Percentiles rank a stretch among this genome's conserved stretches.
Evolutionary conservation across 805 yeast genomes (phyloP).

Genomic region (Candida boleticola): DNA sequence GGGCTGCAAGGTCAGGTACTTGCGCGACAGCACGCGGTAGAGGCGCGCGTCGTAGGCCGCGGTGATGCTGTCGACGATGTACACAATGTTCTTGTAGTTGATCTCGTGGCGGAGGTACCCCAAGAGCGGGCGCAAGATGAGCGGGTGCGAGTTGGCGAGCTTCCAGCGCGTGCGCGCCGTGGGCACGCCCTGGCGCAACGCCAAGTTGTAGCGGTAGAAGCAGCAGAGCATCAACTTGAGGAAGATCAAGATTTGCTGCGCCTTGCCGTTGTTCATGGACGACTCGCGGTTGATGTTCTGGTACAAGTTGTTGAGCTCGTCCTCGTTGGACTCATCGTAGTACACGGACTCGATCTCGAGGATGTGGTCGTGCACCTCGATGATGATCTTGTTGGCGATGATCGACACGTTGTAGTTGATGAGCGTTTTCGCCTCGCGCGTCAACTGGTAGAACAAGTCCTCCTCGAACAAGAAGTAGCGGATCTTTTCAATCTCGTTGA

Average conservation of each 20-base stretch:
- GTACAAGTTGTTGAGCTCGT: constrained; percentile 28
- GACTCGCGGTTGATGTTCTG: constrained; percentile 30
- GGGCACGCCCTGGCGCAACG: constrained; percentile 44
- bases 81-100: constrained; percentile 26
- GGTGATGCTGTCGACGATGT: constrained; percentile 25
- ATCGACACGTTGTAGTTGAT: constrained; percentile 67
- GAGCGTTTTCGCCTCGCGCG: constrained; percentile 70
- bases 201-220: constrained; percentile 48
- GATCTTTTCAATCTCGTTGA: constrained; percentile 61
- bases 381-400: constrained; percentile 59
- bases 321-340: constrained; percentile 40
- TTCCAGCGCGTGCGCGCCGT: constrained; percentile 45
- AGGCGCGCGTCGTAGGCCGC: constrained; percentile 10
- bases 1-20: constrained; percentile 6
- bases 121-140: constrained; percentile 54
- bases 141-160: constrained; percentile 41
- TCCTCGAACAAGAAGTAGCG: constrained; percentile 82
- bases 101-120: constrained; percentile 58
- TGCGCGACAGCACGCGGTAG: neutral
- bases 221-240: constrained; percentile 62
- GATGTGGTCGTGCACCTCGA: constrained; percentile 63
- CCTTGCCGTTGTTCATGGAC: constrained; percentile 36
- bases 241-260: constrained; percentile 52
- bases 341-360: constrained; percentile 70
- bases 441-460: constrained; percentile 76